Conservation (phyloP, 495 filamentous ascomycete genomes). For the Neurospora tetraspora region DNA sequence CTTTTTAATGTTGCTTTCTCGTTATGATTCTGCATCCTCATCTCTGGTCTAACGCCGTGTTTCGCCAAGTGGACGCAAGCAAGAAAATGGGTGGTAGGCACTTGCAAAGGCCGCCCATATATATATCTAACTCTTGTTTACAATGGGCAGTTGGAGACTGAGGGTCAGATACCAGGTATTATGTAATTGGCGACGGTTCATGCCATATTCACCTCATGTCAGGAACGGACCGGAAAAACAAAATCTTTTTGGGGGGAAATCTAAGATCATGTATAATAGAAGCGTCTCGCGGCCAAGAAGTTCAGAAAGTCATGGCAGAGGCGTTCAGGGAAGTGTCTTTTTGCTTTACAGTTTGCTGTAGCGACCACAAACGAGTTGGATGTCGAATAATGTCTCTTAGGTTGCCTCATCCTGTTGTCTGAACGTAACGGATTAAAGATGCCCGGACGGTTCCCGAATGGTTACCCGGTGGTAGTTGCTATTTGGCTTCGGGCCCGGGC, state of each 20-base stretch:
- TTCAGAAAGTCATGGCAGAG: conserved; percentile 10
- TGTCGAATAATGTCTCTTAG: not conserved
- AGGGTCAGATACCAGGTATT: not conserved
- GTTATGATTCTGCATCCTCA: not conserved
- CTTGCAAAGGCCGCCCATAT: not conserved
- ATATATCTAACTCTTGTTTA: not conserved
- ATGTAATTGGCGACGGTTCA: not conserved
- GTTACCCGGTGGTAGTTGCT: not conserved
- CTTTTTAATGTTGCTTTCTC: not conserved
- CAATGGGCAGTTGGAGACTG: not conserved
- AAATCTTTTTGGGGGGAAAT: conserved; percentile 4
- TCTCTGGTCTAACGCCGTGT: not conserved
- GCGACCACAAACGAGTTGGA: not conserved
- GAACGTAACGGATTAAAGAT: not conserved
- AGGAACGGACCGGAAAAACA: conserved; percentile 4
- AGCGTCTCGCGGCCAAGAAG: conserved; percentile 2
- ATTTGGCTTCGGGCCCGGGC: not conserved
- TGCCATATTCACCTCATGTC: not conserved
- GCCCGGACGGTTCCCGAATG: not conserved
- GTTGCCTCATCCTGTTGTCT: not conserved
- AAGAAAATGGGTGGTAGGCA: not conserved
- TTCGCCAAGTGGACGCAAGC: not conserved
- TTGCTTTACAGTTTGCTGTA: not conserved
- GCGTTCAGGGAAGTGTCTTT: conserved; percentile 9
- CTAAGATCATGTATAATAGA: conserved; percentile 10